A percentile compares a stretch with the other conserved stretches of the same genome.
phyloP scores from a whole-genome alignment of 2,329 filamentous ascomycete species.

The Hypoxylon sp. region DNA sequence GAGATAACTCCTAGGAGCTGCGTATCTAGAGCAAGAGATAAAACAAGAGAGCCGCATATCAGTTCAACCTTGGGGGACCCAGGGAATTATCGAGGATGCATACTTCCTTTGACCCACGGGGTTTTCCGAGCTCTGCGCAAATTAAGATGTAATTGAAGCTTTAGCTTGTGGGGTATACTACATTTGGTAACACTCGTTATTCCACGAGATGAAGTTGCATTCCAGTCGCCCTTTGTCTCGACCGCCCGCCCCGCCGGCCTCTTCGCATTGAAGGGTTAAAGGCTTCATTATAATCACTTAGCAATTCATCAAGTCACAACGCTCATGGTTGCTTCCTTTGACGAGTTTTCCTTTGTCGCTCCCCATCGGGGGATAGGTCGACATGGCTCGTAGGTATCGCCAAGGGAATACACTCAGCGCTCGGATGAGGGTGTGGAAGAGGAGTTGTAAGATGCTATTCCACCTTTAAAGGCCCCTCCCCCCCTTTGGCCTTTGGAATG shows the following conservation, averaged over 20 bases:
- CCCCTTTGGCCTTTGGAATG: constrained; percentile 48
- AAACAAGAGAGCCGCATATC: neutral
- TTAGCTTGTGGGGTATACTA: constrained; percentile 29
- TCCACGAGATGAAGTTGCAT: constrained; percentile 45
- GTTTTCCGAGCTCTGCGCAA: constrained; percentile 30
- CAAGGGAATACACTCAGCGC: constrained; percentile 34
- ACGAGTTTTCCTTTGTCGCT: constrained; percentile 45
- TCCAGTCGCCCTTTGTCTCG: constrained; percentile 46
- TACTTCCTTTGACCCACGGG: constrained; percentile 8
- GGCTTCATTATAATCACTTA: constrained; percentile 35
- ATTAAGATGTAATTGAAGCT: constrained; percentile 24
- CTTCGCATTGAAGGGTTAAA: constrained; percentile 25
- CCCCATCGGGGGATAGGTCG: constrained; percentile 37
- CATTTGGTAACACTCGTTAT: constrained; percentile 32
- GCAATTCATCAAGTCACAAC: constrained; percentile 42
- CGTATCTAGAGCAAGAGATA: constrained; percentile 2
- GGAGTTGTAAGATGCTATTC: constrained; percentile 27
- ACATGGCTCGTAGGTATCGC: constrained; percentile 32
- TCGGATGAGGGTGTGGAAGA: constrained; percentile 29
- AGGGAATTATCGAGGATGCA: neutral
- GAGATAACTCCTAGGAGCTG: neutral
- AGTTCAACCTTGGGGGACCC: neutral
- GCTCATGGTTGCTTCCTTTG: constrained; percentile 45
- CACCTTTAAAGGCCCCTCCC: constrained; percentile 47
- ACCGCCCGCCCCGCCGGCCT: constrained; percentile 31